A percentile compares a stretch with the other conserved stretches of the same genome.
Conservation (phyloP, 805 yeast genomes). For the Yueomyces sp. region DNA sequence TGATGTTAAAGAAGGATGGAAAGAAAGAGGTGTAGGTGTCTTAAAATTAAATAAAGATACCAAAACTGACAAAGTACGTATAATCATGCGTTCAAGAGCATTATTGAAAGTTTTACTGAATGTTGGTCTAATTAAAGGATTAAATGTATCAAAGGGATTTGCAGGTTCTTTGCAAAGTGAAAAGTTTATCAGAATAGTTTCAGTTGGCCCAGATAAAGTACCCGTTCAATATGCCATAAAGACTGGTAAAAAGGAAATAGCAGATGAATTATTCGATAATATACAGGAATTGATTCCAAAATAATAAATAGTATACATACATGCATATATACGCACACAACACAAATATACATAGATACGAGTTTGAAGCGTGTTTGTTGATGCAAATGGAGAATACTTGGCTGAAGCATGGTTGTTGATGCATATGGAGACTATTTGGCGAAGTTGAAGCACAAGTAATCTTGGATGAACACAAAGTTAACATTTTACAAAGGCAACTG, state of each 20-base stretch:
- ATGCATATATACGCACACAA: no score
- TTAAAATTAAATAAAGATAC: conserved; percentile 55
- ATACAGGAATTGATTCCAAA: conserved; percentile 3
- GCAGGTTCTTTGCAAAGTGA: conserved; percentile 76
- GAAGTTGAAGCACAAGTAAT: not conserved
- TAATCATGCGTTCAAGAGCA: conserved; percentile 88
- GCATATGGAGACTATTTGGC: no score
- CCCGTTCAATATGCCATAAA: conserved; percentile 80
- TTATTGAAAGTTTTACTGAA: conserved; percentile 72
- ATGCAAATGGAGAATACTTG: no score
- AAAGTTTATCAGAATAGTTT: conserved; percentile 65
- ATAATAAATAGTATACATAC: no score
- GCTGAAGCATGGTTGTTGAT: no score
- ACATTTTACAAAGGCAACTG: conserved; percentile 58
- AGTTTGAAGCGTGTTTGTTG: no score
- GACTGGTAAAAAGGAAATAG: conserved; percentile 47
- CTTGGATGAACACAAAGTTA: not conserved
- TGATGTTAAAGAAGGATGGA: conserved; percentile 72
- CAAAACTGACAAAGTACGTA: conserved; percentile 37
- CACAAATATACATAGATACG: no score
- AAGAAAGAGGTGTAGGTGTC: conserved; percentile 84
- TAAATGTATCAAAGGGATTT: conserved; percentile 65
- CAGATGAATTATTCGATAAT: conserved; percentile 41
- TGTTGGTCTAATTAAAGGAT: conserved; percentile 46
- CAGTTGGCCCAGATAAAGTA: conserved; percentile 45